phyloP scores from a whole-genome alignment of 345 rosid species.

The Moricandia arvensis region DNA sequence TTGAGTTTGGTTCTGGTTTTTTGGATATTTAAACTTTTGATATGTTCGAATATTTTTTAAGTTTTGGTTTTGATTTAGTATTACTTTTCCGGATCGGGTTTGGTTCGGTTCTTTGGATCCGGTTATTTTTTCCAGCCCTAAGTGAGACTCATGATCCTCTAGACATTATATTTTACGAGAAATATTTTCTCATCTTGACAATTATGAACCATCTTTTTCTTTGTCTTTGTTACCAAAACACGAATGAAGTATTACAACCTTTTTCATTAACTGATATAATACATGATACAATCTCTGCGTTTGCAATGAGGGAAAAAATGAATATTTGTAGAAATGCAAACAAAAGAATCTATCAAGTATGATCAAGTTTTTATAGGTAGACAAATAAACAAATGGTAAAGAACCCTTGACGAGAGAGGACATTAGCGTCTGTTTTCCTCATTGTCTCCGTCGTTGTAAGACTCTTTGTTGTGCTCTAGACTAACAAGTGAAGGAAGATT shows the following conservation, averaged over 20 bases:
- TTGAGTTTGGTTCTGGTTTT: too few species aligned
- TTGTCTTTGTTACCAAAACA: not conserved
- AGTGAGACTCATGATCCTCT: too few species aligned
- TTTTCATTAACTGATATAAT: conserved; percentile 10
- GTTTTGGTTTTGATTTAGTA: too few species aligned
- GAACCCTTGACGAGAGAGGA: not conserved
- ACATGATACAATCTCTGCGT: conserved; percentile 2
- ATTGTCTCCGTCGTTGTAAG: too few species aligned
- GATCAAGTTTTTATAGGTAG: not conserved
- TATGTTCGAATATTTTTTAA: too few species aligned
- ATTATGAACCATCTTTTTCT: not conserved
- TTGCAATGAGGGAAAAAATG: conserved; percentile 19
- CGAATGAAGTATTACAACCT: not conserved
- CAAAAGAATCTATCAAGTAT: not conserved
- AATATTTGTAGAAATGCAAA: conserved; percentile 13
- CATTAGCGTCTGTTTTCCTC: too few species aligned
- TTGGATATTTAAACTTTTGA: too few species aligned
- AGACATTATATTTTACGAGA: conserved; percentile 25
- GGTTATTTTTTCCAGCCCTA: too few species aligned
- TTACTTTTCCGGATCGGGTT: too few species aligned
- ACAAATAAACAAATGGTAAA: conserved; percentile 1
- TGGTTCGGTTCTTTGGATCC: too few species aligned
- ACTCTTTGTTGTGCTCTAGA: too few species aligned
- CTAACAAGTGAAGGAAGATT: conserved; percentile 73
- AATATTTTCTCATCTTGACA: not conserved